Evolutionary conservation across 371 early-diverging fungal genomes (phyloP), one percentile per base, ranked within the genome.

Genomic region (Mortierella polycephala): DNA sequence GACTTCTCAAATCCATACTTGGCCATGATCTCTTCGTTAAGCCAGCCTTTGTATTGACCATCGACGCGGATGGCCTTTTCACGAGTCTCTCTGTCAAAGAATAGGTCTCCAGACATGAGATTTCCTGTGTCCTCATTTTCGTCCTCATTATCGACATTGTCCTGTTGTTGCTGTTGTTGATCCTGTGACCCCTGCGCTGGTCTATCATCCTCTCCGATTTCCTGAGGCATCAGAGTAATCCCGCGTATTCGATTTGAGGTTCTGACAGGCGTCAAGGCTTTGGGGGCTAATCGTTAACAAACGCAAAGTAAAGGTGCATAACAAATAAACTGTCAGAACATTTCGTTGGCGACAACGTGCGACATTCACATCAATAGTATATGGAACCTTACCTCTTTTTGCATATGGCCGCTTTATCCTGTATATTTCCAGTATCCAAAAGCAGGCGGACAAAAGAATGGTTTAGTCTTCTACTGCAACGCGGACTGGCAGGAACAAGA

Each of bases 21-120:
- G 45, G 81, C 75, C 58, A 90, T 84, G n/a, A 88, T 74, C 0
- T 80, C 86, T 0, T 81, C 81, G 45, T 89, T 88, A 41, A 91
- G 81, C 91, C 91, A 92, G 12, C 91, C 90, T 58, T 65, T 73
- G 56, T 87, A 92, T 47, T 91, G 90, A 1, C 91, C 91, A 42
- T 85, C 82, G 0, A 88, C 87, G 1, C 85, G 82, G 11, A 90
- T 85, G 1, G 91, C 89, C 7, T 84, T 82, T 5, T 81, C 70
- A 9, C 86, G 69, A 4, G 81, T 83, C 14, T 84, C 81, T 30
- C 83, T 57, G 18, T 82, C 67, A 69, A 92, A 91, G 53, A 85
- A 88, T 51, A 87, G 82, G 52, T 90, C 90, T 6, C 88, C 87
- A 7, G 86, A 82, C 61, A 87, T 65, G n/a, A 90, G 64, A 39